Evolutionary conservation across 2,329 filamentous ascomycete genomes (phyloP).

Genomic region (Fusarium tjaetaba): DNA sequence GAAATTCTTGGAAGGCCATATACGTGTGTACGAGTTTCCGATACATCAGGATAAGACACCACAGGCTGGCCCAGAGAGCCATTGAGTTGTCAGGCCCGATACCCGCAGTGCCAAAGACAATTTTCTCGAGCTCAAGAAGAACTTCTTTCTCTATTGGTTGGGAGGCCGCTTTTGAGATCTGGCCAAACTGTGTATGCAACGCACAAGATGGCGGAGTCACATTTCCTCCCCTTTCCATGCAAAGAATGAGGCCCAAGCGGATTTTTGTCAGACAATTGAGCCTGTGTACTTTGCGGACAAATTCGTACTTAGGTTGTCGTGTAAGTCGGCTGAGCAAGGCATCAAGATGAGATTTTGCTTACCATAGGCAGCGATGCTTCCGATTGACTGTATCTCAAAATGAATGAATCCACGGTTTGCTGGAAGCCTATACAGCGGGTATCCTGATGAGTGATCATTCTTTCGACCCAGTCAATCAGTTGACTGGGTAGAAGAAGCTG

Average conservation of each 20-base stretch:
- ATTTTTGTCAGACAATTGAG: conserved; percentile 44
- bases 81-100: conserved; percentile 41
- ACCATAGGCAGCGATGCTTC: conserved; percentile 39
- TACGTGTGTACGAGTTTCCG: conserved; percentile 44
- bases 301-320: conserved; percentile 20
- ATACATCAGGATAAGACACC: conserved; percentile 45
- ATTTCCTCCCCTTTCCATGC: conserved; percentile 37
- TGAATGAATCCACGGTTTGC: conserved; percentile 43
- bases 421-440: conserved; percentile 41
- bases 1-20: conserved; percentile 44
- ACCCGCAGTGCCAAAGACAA: conserved; percentile 40
- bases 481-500: conserved; percentile 36
- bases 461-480: conserved; percentile 41
- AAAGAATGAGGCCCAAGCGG: conserved; percentile 40
- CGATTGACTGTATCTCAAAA: conserved; percentile 41
- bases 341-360: not conserved
- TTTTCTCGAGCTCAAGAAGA: conserved; percentile 38
- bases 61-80: conserved; percentile 43
- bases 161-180: conserved; percentile 43
- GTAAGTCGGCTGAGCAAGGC: not conserved
- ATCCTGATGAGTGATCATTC: conserved; percentile 38
- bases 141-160: conserved; percentile 43
- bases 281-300: conserved; percentile 42
- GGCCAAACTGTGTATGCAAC: conserved; percentile 44
- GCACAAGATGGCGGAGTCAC: conserved; percentile 42